Evolutionary conservation across 371 early-diverging fungal genomes (phyloP).

Genomic region (Circinella minor): DNA sequence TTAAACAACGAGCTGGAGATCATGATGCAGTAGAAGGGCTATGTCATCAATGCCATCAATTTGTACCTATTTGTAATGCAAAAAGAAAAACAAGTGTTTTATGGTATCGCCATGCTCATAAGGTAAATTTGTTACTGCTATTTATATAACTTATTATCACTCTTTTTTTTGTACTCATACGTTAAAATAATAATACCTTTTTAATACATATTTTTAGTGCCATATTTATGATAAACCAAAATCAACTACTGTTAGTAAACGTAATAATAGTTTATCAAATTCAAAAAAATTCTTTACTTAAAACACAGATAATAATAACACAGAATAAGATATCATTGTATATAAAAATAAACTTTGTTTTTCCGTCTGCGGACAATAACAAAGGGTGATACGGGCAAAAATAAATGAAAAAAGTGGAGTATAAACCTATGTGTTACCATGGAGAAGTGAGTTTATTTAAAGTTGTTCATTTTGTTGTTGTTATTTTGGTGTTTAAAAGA

Average conservation of each 20-base stretch:
- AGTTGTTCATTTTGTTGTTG: too few species aligned
- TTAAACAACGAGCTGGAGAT: slow-evolving; percentile 62
- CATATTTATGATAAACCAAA: slow-evolving; percentile 44
- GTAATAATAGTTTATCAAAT: neutral
- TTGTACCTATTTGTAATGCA: slow-evolving; percentile 73
- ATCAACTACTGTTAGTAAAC: slow-evolving; percentile 1
- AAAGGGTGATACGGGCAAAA: too few species aligned
- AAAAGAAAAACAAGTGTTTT: slow-evolving; percentile 75
- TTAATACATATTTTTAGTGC: slow-evolving; percentile 16
- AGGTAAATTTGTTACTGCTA: slow-evolving; percentile 25
- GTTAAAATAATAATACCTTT: neutral
- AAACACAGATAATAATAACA: neutral
- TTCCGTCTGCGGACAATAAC: too few species aligned
- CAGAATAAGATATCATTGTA: too few species aligned
- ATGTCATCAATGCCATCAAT: slow-evolving; percentile 80
- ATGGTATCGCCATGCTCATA: slow-evolving; percentile 88
- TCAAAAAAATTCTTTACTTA: neutral
- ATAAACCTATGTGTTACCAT: neutral
- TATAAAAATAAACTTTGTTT: too few species aligned
- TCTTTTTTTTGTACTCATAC: neutral
- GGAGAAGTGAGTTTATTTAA: too few species aligned
- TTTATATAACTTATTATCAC: neutral
- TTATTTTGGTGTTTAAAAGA: neutral
- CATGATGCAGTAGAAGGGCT: slow-evolving; percentile 70
- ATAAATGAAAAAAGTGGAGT: neutral